Percentiles rank a stretch among this genome's conserved stretches.
Evolutionary conservation across 2,329 filamentous ascomycete species (phyloP).

Genomic region (Thermoascus crustaceus): DNA sequence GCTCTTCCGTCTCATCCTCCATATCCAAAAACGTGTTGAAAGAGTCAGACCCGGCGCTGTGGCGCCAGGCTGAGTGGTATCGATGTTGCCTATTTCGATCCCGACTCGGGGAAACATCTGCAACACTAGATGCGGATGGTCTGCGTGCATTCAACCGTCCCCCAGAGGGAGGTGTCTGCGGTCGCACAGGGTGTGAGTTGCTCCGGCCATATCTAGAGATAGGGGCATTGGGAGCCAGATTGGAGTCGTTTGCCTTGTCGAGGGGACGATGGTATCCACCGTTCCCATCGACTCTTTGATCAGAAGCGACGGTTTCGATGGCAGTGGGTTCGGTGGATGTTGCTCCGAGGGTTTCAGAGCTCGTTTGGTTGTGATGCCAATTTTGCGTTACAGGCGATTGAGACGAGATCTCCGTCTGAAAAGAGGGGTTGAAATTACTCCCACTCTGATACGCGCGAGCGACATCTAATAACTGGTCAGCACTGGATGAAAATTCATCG

Average conservation of each 20-base stretch:
- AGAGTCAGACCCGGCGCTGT: conserved; percentile 33
- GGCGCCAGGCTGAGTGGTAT: conserved; percentile 29
- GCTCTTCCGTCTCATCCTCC: conserved; percentile 34
- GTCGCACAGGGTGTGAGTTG: conserved; percentile 42
- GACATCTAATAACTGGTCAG: conserved; percentile 7
- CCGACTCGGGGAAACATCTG: conserved; percentile 21
- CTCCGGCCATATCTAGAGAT: conserved; percentile 43
- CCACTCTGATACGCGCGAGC: conserved; percentile 3
- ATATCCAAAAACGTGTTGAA: conserved; percentile 36
- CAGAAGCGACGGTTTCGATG: conserved; percentile 25
- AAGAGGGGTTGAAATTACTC: not conserved
- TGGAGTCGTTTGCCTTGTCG: conserved; percentile 20
- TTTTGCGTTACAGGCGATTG: conserved; percentile 43
- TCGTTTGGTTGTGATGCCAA: conserved; percentile 62
- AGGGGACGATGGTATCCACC: conserved; percentile 22
- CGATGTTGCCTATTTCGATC: conserved; percentile 25
- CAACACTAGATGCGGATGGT: conserved; percentile 18
- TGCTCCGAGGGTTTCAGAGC: conserved; percentile 56
- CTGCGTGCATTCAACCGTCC: conserved; percentile 26
- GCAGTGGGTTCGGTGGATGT: conserved; percentile 42
- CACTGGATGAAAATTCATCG: not conserved
- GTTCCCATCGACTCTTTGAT: conserved; percentile 30
- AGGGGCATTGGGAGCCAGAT: conserved; percentile 24
- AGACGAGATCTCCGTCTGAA: conserved; percentile 23
- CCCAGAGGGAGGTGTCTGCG: conserved; percentile 35